phyloP scores from a whole-genome alignment of 139 green algal genomes.

The Chlamydomonas schloesseri region DNA sequence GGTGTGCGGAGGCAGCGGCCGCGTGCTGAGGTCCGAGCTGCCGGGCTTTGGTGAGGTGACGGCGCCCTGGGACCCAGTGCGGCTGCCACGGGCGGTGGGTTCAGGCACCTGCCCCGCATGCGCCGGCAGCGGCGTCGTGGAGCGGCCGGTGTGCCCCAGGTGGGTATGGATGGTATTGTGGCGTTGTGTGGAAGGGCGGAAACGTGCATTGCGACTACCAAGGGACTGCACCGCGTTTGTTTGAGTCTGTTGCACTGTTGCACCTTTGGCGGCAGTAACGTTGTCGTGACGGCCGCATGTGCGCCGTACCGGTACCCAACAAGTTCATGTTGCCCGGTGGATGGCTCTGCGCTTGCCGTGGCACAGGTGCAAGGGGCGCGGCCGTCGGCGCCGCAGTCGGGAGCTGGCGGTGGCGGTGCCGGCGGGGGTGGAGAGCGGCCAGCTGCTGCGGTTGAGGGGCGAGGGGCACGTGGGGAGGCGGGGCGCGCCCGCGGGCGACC shows the following conservation, averaged over 20 bases:
- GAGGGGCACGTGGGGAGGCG: conserved; percentile 46
- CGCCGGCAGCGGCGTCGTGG: conserved; percentile 6
- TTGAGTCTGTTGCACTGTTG: too few relatives aligned
- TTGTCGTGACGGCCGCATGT: too few relatives aligned
- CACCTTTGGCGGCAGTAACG: too few relatives aligned
- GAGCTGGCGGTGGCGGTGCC: conserved; percentile 37
- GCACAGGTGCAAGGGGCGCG: conserved; percentile 28
- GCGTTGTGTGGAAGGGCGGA: too few relatives aligned
- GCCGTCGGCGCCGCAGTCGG: background rate
- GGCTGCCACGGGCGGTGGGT: background rate
- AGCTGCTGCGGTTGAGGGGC: conserved; percentile 47
- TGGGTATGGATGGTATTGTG: background rate
- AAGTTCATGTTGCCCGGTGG: too few relatives aligned
- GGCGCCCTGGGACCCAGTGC: too few relatives aligned
- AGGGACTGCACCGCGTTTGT: too few relatives aligned
- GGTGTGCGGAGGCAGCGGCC: conserved; percentile 43
- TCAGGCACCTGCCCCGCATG: conserved; percentile 35
- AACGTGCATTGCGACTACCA: too few relatives aligned
- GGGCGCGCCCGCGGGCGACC: conserved; percentile 46
- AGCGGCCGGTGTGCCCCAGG: conserved; percentile 13
- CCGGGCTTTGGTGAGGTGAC: background rate
- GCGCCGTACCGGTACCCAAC: too few relatives aligned
- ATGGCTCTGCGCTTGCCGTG: too few relatives aligned
- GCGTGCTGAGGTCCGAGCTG: conserved; percentile 21
- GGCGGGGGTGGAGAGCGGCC: conserved; percentile 42